Evolutionary conservation across 2,329 filamentous ascomycete species (phyloP).

Genomic region (Periconia digitata): DNA sequence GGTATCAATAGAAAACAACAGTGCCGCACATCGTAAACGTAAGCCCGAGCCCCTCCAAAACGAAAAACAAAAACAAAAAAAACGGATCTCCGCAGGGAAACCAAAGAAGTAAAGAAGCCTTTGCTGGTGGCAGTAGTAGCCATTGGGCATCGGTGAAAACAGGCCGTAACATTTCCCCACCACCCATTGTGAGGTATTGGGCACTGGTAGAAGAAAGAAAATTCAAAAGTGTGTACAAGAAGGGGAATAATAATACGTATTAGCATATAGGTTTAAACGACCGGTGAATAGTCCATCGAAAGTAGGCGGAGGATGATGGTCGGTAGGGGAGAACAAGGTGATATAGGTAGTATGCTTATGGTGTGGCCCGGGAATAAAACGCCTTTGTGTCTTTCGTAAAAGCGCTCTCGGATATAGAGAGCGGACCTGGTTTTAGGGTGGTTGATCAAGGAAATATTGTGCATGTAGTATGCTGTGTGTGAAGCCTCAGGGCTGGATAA

Average conservation of each 20-base stretch:
- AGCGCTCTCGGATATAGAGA: not conserved
- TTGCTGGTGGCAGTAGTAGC: not conserved
- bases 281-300: not conserved
- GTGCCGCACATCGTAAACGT: not conserved
- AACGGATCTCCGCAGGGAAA: not conserved
- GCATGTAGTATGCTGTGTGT: not conserved
- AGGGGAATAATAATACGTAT: not conserved
- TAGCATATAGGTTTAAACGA: not conserved
- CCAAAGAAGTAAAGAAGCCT: not conserved
- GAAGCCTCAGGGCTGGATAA: not conserved
- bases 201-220: not conserved
- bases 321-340: not conserved
- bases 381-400: not conserved
- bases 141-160: not conserved
- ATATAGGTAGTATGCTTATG: too few relatives aligned
- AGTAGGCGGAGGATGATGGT: not conserved
- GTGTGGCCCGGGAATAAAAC: not conserved
- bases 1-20: not conserved
- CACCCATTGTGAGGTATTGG: not conserved
- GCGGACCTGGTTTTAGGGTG: too few relatives aligned
- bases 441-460: not conserved
- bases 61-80: too few relatives aligned
- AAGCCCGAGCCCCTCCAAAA: too few relatives aligned
- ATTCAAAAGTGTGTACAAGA: not conserved
- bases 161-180: not conserved